A percentile compares a stretch with the other conserved stretches of the same genome.
These are phyloP conservation scores for Magnolia sinica DNA, from an alignment of 164 flowering plant genomes.

Conservation along the genomic window DNA sequence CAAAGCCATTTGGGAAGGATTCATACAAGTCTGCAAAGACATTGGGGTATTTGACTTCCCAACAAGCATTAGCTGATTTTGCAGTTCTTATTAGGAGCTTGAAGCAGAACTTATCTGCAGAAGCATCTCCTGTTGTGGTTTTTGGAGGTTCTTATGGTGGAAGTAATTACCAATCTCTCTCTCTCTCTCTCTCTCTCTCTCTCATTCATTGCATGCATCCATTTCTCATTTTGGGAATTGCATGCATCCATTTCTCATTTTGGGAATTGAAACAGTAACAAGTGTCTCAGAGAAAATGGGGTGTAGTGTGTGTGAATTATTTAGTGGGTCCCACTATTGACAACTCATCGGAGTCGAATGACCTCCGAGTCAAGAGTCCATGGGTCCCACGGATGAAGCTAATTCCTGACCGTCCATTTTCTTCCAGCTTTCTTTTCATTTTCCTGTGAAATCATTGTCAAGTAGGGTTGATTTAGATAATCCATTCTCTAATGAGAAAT, in stretches of 20 bases:
- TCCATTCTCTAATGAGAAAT: no score
- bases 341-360: no score
- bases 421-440: not conserved
- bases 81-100: constrained; percentile 50
- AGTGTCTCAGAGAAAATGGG: no score
- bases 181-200: not conserved
- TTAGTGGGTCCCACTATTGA: no score
- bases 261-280: no score
- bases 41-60: constrained; percentile 52
- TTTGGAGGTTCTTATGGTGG: constrained; percentile 75
- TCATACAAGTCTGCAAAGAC: constrained; percentile 42
- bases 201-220: no score
- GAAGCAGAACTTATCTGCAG: constrained; percentile 54
- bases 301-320: no score
- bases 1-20: constrained; percentile 54
- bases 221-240: no score
- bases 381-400: not conserved
- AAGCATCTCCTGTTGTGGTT: constrained; percentile 56
- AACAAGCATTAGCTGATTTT: constrained; percentile 63
- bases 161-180: constrained; percentile 17
- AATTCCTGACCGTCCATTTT: not conserved
- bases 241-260: no score
- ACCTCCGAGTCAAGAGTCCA: no score
- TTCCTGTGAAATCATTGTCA: no score
- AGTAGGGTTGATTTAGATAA: no score